Conservation (phyloP, 192 early-diverging fungal species). For the Linnemannia schmuckeri region DNA sequence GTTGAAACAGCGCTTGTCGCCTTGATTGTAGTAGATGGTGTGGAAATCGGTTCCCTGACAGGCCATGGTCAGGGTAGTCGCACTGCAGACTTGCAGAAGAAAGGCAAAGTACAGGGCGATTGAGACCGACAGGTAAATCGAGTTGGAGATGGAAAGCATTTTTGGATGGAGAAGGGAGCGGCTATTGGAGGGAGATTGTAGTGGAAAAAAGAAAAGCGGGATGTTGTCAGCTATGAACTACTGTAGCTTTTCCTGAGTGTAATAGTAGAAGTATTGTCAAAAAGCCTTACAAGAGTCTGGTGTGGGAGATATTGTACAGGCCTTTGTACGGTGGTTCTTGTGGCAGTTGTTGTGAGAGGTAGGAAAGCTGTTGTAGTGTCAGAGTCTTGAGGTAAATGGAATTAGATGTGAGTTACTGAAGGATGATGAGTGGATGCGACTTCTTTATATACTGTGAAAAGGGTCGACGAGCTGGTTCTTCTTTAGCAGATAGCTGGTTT, state of each 20-base stretch:
- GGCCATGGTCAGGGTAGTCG: neutral
- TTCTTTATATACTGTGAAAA: conserved; percentile 8
- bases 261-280: too few species aligned
- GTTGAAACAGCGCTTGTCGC: neutral
- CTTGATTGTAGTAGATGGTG: neutral
- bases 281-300: neutral
- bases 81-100: neutral
- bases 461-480: neutral
- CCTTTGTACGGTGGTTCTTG: neutral
- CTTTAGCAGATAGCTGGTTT: too few species aligned
- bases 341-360: neutral
- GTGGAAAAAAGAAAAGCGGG: neutral
- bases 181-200: neutral
- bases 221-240: neutral
- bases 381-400: neutral
- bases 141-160: conserved; percentile 7
- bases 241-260: neutral
- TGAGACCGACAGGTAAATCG: neutral
- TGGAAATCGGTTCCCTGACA: neutral
- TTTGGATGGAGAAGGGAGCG: neutral
- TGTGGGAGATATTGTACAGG: neutral
- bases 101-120: neutral
- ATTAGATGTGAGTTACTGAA: neutral
- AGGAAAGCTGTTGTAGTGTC: neutral
- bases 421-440: neutral